Base-by-base conservation (phyloP, 805 yeast genomes). In the Allodekkera sacchari region DNA sequence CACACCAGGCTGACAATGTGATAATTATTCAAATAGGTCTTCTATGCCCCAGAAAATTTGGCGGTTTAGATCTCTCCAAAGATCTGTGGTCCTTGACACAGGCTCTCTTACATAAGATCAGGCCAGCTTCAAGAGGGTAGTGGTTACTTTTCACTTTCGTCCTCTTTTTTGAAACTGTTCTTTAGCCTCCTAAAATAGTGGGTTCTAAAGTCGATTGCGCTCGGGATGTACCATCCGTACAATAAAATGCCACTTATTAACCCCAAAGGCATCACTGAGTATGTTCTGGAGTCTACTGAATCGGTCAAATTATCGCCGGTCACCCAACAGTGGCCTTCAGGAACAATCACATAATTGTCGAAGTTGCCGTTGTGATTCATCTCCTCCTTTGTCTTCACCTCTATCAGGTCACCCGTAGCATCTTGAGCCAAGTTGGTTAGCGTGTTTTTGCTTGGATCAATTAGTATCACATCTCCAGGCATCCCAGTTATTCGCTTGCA, bases 321-420 rank as follows among this genome's bases (percentile, higher is more conserved):
- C 3, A 88, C 79, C 97, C 97, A 92, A 29, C 84, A 83, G 56
- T 92, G 98, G 3, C 98, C 98, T 43, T 77, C 74, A 1, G 98
- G 98, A 0, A 92, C 88, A 34, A 62, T 65, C 7, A 89, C 76
- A 53, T 64, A 84, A 35, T 72, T 69, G 47, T 71, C 64, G 32
- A 32, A 49, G 14, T 50, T 55, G 11, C 32, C 30, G 7, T 19
- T 18, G 3, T 33, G 37, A 25, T 42, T 43, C 15, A 47, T 45
- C 8, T 49, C 48, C 19, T 31, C 35, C 21, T 26, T 29, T 7
- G 25, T 19, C 5, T 25, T 36, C 16, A 22, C 31, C 5, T 32
- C 37, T 7, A 22, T 25, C 13, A 15, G 18, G 12, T 25, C 13
- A 15, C 17, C 14, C 10, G 14, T 23, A 9, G 29, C 31, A 16